Evolutionary conservation across 495 filamentous ascomycete genomes (phyloP).

Genomic region (Annulohypoxylon maeteangense): DNA sequence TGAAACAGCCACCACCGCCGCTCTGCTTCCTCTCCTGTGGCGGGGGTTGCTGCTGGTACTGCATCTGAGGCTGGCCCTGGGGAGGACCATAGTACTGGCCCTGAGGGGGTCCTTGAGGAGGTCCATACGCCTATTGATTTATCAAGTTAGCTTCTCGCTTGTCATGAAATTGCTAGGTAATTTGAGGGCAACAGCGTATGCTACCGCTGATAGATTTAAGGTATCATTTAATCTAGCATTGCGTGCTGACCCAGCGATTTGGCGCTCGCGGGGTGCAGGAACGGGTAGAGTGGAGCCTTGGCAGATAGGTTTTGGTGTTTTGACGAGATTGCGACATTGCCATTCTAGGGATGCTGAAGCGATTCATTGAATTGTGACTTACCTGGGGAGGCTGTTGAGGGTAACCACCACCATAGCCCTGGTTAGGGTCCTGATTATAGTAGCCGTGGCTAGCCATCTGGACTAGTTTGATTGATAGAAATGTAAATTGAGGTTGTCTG

Average conservation of each 20-base stretch:
- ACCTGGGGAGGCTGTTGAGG: constrained; percentile 55
- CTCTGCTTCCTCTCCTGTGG: constrained; percentile 59
- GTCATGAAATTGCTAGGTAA: constrained; percentile 4
- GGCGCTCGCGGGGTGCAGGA: constrained; percentile 17
- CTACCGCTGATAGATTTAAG: constrained; percentile 5
- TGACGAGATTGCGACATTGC: constrained; percentile 32
- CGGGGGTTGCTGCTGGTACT: constrained; percentile 70
- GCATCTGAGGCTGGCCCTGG: constrained; percentile 51
- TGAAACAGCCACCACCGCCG: constrained; percentile 69
- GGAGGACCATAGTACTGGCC: constrained; percentile 42
- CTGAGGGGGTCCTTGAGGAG: constrained; percentile 38
- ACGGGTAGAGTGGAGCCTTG: constrained; percentile 21
- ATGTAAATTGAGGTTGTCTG: constrained; percentile 23
- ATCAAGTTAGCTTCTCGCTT: constrained; percentile 20
- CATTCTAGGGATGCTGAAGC: constrained; percentile 28
- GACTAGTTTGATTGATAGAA: constrained; percentile 27
- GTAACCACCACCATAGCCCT: constrained; percentile 50
- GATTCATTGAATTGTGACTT: constrained; percentile 34
- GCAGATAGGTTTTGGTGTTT: constrained; percentile 24
- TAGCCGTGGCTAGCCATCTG: constrained; percentile 62
- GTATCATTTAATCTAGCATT: constrained; percentile 16
- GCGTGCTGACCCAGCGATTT: constrained; percentile 14
- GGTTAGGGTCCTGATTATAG: constrained; percentile 54
- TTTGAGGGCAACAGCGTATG: neutral
- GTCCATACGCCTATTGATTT: constrained; percentile 43